These are phyloP conservation scores for maize (Zea mays) DNA, from an alignment of 176 grass and related monocot species.

Conservation along the genomic window DNA sequence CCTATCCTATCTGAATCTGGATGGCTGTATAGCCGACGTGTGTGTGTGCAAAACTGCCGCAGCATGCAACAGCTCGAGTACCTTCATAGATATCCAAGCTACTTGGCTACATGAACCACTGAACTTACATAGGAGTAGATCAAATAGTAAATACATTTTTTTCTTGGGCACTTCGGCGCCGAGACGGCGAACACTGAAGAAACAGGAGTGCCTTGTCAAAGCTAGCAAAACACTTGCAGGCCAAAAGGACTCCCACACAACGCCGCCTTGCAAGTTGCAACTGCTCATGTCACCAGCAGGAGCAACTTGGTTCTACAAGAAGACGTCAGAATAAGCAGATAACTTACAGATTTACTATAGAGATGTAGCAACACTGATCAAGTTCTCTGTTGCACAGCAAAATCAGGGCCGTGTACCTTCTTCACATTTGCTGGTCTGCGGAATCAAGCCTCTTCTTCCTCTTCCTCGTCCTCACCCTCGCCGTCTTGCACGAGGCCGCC, in stretches of 20 bases:
- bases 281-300: not conserved
- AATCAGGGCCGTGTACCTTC: slow-evolving; percentile 21
- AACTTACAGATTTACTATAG: not conserved
- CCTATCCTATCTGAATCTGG: slow-evolving; percentile 13
- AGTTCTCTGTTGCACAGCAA: not conserved
- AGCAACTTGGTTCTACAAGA: not conserved
- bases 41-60: no score
- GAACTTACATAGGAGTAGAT: slow-evolving; percentile 19
- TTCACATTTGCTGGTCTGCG: not conserved
- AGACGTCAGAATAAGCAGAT: slow-evolving; percentile 9
- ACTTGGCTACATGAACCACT: slow-evolving; percentile 1
- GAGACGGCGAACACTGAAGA: slow-evolving; percentile 6
- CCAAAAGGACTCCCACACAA: slow-evolving; percentile 20
- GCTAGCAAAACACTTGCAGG: slow-evolving; percentile 1
- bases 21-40: not conserved
- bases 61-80: no score
- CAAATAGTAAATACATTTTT: not conserved
- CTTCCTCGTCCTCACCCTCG: slow-evolving; percentile 17
- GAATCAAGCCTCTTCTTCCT: slow-evolving; percentile 42
- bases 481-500: slow-evolving; percentile 53
- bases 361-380: not conserved
- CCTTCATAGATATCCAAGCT: no score
- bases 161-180: not conserved
- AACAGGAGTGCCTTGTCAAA: not conserved
- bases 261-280: not conserved